Base-by-base conservation (phyloP, 2,329 filamentous ascomycete species). In the Pseudohalonectria lignicola region DNA sequence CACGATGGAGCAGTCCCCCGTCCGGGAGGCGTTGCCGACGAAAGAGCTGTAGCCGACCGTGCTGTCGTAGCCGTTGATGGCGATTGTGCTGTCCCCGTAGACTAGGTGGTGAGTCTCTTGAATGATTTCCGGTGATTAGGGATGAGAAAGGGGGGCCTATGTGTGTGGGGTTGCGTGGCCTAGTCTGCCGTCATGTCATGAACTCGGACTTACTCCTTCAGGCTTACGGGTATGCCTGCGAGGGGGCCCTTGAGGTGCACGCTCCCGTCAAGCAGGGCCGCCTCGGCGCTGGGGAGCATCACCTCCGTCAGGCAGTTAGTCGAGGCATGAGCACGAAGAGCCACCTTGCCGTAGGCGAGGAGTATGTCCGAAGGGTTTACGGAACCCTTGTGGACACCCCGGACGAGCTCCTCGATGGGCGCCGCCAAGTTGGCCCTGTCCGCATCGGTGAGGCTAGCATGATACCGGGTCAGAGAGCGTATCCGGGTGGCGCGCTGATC, bases 251-350 rank as follows among this genome's bases (percentile, higher is more conserved):
- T 74, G 23, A 90, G 61, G 53, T 94, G 87, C 54, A 77, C 65
- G 8, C 62, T 67, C 10, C 64, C 67, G 39, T 70, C 62, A 4
- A 52, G 45, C 15, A 75, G 56, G 86, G 86, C 94, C 39, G 66
- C 60, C 59, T 94, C 85, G 0, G 86, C 86, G 39, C 81, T 79
- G 0, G 75, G 68, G 28, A 95, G 71, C 63, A 95, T 74, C 40
- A 95, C 66, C 60, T 95, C 88, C 0, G 90, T 95, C 11, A 93
- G 62, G 53, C 86, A 93, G 57, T 95, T 95, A 2, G 87, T 94
- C 60, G 82, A 82, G 44, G 80, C 71, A 26, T 95, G 90, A 2
- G 86, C 88, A 52, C 79, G 81, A 37, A 94, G 56, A 0, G 88
- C 83, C 16, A 90, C 12, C 59, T 93, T 94, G 51, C 83, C 83